Evolutionary conservation across 768 basidiomycete genomes (phyloP).

Genomic region (Mycena belliarum): DNA sequence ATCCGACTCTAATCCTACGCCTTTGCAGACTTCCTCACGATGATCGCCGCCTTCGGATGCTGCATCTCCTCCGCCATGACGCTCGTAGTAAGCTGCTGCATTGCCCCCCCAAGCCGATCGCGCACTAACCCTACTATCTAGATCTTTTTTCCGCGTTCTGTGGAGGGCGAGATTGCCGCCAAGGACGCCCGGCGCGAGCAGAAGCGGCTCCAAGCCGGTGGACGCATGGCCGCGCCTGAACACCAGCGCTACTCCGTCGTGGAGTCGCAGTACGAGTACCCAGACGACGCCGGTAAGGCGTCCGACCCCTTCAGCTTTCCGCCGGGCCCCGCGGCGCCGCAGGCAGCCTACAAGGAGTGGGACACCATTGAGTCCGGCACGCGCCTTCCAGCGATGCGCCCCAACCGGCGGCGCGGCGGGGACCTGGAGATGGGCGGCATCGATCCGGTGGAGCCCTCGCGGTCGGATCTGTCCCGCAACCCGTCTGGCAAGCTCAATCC

Average conservation of each 20-base stretch:
- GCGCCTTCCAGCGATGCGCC: constrained; percentile 37
- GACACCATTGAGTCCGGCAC: constrained; percentile 31
- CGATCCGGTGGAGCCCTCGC: constrained; percentile 24
- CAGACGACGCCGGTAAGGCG: not conserved
- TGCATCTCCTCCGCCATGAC: constrained; percentile 73
- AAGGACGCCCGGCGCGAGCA: constrained; percentile 47
- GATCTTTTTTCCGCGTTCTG: constrained; percentile 86
- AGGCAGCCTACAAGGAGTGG: not conserved
- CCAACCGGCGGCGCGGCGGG: constrained; percentile 42
- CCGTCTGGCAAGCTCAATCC: constrained; percentile 41
- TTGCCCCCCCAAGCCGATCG: not conserved
- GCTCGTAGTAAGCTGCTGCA: constrained; percentile 52
- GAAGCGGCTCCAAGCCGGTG: constrained; percentile 34
- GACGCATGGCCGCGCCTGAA: not conserved
- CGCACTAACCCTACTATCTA: constrained; percentile 25
- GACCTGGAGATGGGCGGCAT: constrained; percentile 23
- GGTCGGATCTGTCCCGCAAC: constrained; percentile 37
- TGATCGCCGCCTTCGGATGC: constrained; percentile 60
- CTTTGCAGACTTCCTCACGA: constrained; percentile 55
- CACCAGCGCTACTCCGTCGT: not conserved
- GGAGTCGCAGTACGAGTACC: not conserved
- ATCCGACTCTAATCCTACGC: not conserved
- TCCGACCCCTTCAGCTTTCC: constrained; percentile 8
- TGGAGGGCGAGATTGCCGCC: constrained; percentile 61
- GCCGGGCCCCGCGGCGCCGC: not conserved